phyloP scores from a whole-genome alignment of 2,329 filamentous ascomycete genomes.

The Cladosporium sphaerospermum region DNA sequence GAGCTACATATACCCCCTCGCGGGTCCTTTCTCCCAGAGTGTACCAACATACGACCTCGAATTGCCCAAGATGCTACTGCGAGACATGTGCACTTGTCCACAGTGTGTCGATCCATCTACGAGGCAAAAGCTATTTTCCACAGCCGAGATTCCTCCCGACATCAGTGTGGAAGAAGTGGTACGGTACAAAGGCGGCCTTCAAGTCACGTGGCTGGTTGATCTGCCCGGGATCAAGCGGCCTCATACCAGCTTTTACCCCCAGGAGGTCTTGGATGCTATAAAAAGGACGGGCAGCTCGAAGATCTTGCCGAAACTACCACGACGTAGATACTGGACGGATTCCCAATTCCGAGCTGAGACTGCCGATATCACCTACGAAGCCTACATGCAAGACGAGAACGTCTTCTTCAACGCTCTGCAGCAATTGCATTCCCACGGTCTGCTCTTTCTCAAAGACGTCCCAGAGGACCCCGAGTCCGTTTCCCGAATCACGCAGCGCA shows the following conservation, averaged over 20 bases:
- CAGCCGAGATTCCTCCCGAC: constrained; percentile 53
- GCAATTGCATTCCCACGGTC: constrained; percentile 59
- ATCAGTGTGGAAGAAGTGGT: constrained; percentile 37
- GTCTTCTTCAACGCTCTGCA: constrained; percentile 57
- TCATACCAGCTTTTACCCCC: constrained; percentile 23
- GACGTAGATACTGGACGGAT: constrained; percentile 39
- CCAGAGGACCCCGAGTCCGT: constrained; percentile 53
- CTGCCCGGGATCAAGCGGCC: constrained; percentile 38
- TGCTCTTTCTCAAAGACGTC: constrained; percentile 71
- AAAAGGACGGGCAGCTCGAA: neutral
- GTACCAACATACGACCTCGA: too few species aligned
- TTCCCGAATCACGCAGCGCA: constrained; percentile 59
- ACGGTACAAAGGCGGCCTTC: constrained; percentile 21
- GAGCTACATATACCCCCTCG: too few species aligned
- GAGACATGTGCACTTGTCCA: constrained; percentile 55
- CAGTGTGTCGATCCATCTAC: constrained; percentile 53
- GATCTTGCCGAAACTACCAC: constrained; percentile 3
- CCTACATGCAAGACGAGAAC: constrained; percentile 59
- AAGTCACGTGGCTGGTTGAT: constrained; percentile 54
- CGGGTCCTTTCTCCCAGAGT: too few species aligned
- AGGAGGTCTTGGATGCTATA: neutral
- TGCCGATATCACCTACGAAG: constrained; percentile 58
- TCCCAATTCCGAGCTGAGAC: constrained; percentile 43
- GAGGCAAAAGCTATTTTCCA: constrained; percentile 59
- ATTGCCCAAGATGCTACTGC: constrained; percentile 32